Evolutionary conservation across 805 yeast genomes (phyloP).

Genomic region (Isabelozyma pseudorhagii): DNA sequence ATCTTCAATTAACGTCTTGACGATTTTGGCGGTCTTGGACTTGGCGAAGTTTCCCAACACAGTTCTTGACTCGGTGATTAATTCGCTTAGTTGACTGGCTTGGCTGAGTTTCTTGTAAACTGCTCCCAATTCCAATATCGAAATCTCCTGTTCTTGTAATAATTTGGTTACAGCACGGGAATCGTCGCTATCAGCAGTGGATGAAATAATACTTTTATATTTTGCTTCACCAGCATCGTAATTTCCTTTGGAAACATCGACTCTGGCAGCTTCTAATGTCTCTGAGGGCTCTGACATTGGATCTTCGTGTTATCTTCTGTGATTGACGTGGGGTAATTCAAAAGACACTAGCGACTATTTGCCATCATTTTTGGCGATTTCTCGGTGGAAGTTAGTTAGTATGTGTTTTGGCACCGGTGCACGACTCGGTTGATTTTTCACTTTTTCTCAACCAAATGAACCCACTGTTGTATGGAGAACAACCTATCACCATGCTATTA

Average conservation of each 20-base stretch:
- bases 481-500: not conserved
- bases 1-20: conserved; percentile 75
- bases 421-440: not conserved
- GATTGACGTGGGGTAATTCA: not conserved
- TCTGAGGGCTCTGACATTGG: not conserved
- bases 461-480: no score
- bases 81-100: conserved; percentile 49
- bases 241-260: conserved; percentile 48
- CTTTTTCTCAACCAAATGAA: not conserved
- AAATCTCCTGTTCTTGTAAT: conserved; percentile 53
- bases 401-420: not conserved
- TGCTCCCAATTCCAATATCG: conserved; percentile 73
- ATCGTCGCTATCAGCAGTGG: conserved; percentile 1
- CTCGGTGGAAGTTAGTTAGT: not conserved
- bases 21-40: conserved; percentile 90
- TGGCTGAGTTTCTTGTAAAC: conserved; percentile 54
- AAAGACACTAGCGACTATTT: not conserved
- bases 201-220: conserved; percentile 49
- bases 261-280: conserved; percentile 58
- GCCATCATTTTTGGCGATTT: not conserved
- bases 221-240: conserved; percentile 56
- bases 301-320: not conserved
- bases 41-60: conserved; percentile 83
- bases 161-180: conserved; percentile 13
- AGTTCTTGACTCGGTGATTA: conserved; percentile 65